A percentile compares a stretch with the other conserved stretches of the same genome.
Conservation (phyloP, 2,329 filamentous ascomycete species). For the Alternaria dauci region DNA sequence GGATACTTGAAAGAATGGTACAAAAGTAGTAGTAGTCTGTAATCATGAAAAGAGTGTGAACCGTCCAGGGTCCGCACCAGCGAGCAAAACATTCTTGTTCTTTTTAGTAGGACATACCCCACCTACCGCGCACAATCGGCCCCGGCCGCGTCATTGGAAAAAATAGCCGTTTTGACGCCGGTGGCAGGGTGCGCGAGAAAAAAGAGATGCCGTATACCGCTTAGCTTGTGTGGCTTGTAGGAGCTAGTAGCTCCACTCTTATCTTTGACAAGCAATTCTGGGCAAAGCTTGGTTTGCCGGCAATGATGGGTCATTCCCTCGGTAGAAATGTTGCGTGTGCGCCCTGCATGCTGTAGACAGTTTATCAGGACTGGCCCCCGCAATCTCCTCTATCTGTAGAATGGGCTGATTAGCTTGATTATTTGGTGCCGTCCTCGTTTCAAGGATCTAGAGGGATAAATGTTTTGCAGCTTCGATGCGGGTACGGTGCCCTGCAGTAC, state of each 20-base stretch:
- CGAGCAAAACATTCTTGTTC: neutral
- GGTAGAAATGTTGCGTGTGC: neutral
- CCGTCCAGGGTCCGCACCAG: neutral
- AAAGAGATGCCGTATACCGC: conserved; percentile 20
- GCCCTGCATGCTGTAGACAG: conserved; percentile 2
- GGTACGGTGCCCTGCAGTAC: neutral
- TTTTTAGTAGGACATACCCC: conserved; percentile 11
- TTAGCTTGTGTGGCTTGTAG: conserved; percentile 17
- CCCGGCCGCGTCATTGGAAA: conserved; percentile 18
- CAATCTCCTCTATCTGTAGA: neutral
- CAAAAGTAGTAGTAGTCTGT: neutral
- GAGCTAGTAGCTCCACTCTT: conserved; percentile 25
- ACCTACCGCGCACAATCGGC: conserved; percentile 8
- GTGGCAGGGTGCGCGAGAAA: neutral
- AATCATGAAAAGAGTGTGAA: conserved; percentile 8
- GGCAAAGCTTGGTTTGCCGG: conserved; percentile 20
- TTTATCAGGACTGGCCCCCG: neutral
- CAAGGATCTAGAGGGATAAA: neutral
- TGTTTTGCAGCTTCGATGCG: neutral
- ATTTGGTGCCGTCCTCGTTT: neutral
- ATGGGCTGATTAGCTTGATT: neutral
- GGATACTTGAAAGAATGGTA: neutral
- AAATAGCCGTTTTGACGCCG: conserved; percentile 9
- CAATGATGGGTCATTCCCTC: neutral
- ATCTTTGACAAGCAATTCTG: conserved; percentile 28